Conservation (phyloP, 805 yeast genomes). For the Blastobotrys attinorum region DNA sequence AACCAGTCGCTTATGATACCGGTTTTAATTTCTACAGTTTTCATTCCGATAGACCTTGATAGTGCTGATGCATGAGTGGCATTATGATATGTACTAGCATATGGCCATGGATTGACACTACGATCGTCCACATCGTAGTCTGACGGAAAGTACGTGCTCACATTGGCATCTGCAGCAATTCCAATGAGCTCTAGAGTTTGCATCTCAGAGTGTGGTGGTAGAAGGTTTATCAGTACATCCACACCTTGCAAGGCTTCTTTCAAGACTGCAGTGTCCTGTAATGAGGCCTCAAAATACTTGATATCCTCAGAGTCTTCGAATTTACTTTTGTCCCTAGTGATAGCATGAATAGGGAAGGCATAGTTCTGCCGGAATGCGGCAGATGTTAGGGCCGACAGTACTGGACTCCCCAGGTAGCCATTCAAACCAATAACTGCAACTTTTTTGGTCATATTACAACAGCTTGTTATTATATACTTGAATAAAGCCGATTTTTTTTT, state of each 20-base stretch:
- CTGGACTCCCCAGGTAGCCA: not conserved
- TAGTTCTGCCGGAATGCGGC: conserved; percentile 34
- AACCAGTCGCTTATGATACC: not conserved
- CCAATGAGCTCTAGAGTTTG: conserved; percentile 31
- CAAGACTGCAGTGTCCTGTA: conserved; percentile 11
- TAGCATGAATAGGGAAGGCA: conserved; percentile 42
- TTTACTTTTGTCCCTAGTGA: conserved; percentile 39
- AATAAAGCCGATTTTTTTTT: no score
- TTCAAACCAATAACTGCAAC: conserved; percentile 1
- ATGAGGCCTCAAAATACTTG: conserved; percentile 9
- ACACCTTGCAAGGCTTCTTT: conserved; percentile 34
- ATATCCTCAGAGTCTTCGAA: conserved; percentile 20
- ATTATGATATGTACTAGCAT: not conserved
- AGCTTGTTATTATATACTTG: not conserved
- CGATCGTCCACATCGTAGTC: conserved; percentile 46
- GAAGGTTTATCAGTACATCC: conserved; percentile 42
- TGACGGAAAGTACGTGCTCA: conserved; percentile 49
- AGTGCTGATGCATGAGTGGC: not conserved
- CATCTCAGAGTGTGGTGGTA: conserved; percentile 31
- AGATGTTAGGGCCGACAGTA: conserved; percentile 4
- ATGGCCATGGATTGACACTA: not conserved
- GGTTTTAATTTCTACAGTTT: not conserved
- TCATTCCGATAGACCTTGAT: not conserved
- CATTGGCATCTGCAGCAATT: conserved; percentile 35
- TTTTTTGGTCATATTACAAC: conserved; percentile 1